Evolutionary conservation across 305 asterid species (phyloP).

Genomic region (Rubia peregrina): DNA sequence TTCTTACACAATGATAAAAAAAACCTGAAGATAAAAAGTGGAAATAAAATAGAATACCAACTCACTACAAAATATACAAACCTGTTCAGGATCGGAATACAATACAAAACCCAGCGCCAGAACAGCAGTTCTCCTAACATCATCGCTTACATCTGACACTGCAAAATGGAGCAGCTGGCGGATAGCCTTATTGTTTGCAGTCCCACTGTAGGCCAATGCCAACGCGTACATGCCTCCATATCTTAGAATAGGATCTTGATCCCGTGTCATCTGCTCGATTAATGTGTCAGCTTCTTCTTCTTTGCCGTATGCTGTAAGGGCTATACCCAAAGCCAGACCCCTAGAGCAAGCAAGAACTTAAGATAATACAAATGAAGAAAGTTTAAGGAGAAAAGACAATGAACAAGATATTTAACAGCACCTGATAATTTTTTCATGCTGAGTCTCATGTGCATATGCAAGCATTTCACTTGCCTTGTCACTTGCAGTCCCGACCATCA

Average conservation of each 20-base stretch:
- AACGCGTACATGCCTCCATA: slow-evolving; percentile 97
- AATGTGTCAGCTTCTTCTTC: slow-evolving; percentile 90
- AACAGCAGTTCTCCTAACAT: slow-evolving; percentile 95
- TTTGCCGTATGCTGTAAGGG: slow-evolving; percentile 88
- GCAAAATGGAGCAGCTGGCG: slow-evolving; percentile 95
- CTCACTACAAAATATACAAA: slow-evolving; percentile 18
- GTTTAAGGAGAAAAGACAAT: not conserved
- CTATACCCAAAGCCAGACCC: slow-evolving; percentile 93
- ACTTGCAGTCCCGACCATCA: slow-evolving; percentile 98
- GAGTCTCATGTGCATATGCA: slow-evolving; percentile 98
- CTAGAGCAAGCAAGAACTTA: slow-evolving; percentile 23
- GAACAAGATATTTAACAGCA: slow-evolving; percentile 19
- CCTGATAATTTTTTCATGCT: slow-evolving; percentile 97
- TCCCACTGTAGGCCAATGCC: slow-evolving; percentile 95
- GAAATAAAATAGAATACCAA: not conserved
- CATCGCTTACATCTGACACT: slow-evolving; percentile 95
- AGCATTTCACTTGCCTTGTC: slow-evolving; percentile 97
- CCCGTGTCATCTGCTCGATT: slow-evolving; percentile 92
- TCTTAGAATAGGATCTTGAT: slow-evolving; percentile 91
- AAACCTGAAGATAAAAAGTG: not conserved
- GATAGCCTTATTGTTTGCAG: slow-evolving; percentile 89
- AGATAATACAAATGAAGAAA: not conserved
- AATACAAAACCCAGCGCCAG: slow-evolving; percentile 88
- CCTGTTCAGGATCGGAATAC: slow-evolving; percentile 97
- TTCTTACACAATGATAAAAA: not conserved